Base-by-base conservation (phyloP, 2,329 filamentous ascomycete genomes). In the Plectosphaerella cucumerina region DNA sequence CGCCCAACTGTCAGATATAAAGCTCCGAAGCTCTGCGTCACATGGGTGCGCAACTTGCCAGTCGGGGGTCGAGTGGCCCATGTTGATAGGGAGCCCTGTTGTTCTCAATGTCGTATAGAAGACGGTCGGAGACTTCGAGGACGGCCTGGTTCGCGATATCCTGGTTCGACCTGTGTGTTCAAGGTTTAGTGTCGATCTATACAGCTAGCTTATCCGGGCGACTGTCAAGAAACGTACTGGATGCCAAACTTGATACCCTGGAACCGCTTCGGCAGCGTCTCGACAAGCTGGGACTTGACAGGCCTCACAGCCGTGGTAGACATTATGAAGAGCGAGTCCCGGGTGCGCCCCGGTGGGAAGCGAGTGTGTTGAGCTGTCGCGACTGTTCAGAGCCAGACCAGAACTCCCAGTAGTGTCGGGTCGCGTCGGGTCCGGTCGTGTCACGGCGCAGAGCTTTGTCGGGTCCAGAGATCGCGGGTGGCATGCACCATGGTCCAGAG, bases 81-180 rank as follows among this genome's bases (percentile, higher is more conserved):
- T 97, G 83, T 52, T 81, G 76, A 52, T 88, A 90, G 17, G 91
- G 84, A 48, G 80, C 81, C 64, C 91, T 85, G 62, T 86, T 86
- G 62, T 86, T 86, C 59, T 89, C 85, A 60, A 96, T 82, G 67
- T 99, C 91, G 76, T 96, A 99, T 55, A 97, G 85, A 68, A 92
- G 86, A 62, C 91, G 85, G 67, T 97, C 89, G n/a, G 90, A 95
- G 52, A 99, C 87, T 70, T 97, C 91, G 58, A 97, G 81, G 51
- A 97, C 91, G 56, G 89, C 91, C 71, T 99, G 94, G 65, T 93
- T 95, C 60, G 96, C 89, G 59, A 97, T 96, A 64, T 97, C 90
- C 66, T 96, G 89, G 62, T 89, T 91, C 22, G 92, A 96, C 64
- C 88, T 91, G 57, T 17, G 48, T 47, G 22, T 15, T 10, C 15